Base-by-base conservation (phyloP, 164 flowering plant genomes). In the Piper longum region DNA sequence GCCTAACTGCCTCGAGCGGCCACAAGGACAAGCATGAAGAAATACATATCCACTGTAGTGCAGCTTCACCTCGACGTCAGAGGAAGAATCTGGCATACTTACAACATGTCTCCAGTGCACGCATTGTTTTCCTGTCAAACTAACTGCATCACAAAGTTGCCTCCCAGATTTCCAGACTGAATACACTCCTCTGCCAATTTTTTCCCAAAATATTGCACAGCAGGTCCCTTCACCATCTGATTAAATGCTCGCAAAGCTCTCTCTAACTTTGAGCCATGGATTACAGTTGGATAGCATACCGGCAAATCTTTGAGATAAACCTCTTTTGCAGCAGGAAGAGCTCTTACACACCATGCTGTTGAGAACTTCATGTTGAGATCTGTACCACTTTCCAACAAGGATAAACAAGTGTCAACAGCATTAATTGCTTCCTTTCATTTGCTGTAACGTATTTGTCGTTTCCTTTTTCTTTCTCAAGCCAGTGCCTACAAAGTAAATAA, bases 11-110 rank as follows among this genome's bases (percentile, higher is more conserved):
- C 95, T 79, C 56, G 85, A 80, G 55, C 98, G 96, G 41, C 98
- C 98, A 85, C 96, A 91, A 62, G 96, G 83, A 78, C 98, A 91
- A 16, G 98, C 96, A 77, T 89, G 96, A 67, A 91, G 96, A 71
- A 89, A 91, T 56, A 82, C 84, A 79, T 73, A 85, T 64, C 92
- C 96, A 76, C 98, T 91, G 2, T 82, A 85, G 80, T 91, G 98
- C 55, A 78, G 79, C 74, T 78, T 82, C 43, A 62, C 64, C 43
- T 62, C 71, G 67, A 69, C 71, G 26, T 61, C 79, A 51, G 61
- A 57, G 71, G 57, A 60, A 16, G 59, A 62, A 63, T 62, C 76
- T 65, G 54, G 73, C 64, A 43, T 67, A 62, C 69, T 76, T 6
- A 70, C 62, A 62, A 66, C 75, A 62, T 91, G 98, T 60, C 84